Percentiles rank a stretch among this genome's conserved stretches.
Conservation (phyloP, 2,329 filamentous ascomycete genomes). For the Zymoseptoria tritici region DNA sequence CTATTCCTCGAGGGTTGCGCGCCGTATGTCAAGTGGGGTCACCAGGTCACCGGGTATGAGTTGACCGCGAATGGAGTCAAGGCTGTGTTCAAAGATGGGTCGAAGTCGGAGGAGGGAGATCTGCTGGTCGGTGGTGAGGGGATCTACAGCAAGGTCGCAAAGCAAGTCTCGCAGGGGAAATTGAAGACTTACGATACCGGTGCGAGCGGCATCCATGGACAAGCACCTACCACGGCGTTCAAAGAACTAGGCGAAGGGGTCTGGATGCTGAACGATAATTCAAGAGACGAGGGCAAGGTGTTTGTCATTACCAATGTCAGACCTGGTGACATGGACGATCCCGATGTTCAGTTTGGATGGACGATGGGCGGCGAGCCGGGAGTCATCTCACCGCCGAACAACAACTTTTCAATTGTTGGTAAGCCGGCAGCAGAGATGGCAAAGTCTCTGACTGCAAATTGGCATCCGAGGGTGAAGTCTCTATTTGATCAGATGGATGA, state of each 20-base stretch:
- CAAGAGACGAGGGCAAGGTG: conserved; percentile 40
- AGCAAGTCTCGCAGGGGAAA: conserved; percentile 50
- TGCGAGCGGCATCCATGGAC: conserved; percentile 57
- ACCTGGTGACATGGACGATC: conserved; percentile 52
- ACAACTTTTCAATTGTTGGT: conserved; percentile 54
- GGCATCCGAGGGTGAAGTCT: conserved; percentile 50
- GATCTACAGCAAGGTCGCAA: conserved; percentile 53
- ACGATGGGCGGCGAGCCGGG: conserved; percentile 54
- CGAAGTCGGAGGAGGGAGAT: conserved; percentile 50
- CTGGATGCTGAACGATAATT: conserved; percentile 47
- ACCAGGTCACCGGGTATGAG: conserved; percentile 53
- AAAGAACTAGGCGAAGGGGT: conserved; percentile 57
- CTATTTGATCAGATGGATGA: conserved; percentile 53
- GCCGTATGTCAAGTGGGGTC: conserved; percentile 47
- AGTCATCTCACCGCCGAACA: conserved; percentile 50
- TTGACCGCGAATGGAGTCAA: conserved; percentile 47
- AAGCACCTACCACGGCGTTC: conserved; percentile 56
- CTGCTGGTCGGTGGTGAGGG: conserved; percentile 58
- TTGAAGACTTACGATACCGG: conserved; percentile 58
- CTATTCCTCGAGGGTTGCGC: conserved; percentile 53
- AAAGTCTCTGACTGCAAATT: conserved; percentile 46
- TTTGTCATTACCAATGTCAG: conserved; percentile 59
- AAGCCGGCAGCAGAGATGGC: conserved; percentile 51
- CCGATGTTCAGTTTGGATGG: conserved; percentile 54
- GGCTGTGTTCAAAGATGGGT: conserved; percentile 54